These are phyloP conservation scores for Neocucurbitaria cava DNA, from an alignment of 2,329 filamentous ascomycete genomes.

Conservation along the genomic window DNA sequence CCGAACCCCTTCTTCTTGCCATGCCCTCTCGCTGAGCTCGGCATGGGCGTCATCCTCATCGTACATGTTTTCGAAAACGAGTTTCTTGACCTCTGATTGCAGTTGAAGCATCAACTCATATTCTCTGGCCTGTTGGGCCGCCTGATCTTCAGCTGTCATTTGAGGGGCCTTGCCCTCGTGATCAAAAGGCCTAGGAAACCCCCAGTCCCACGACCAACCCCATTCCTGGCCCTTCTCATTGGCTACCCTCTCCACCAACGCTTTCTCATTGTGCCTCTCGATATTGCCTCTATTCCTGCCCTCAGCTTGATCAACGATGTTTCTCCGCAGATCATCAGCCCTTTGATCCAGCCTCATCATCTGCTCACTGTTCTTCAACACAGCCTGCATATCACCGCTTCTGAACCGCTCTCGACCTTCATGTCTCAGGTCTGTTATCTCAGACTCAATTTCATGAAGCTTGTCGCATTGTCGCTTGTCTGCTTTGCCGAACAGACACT, in stretches of 20 bases:
- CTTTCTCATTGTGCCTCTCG: slow-evolving; percentile 11
- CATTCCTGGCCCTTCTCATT: slow-evolving; percentile 43
- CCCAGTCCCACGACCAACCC: slow-evolving; percentile 46
- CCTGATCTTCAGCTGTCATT: slow-evolving; percentile 3
- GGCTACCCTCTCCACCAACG: slow-evolving; percentile 36
- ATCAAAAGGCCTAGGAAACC: slow-evolving; percentile 38
- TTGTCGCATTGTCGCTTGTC: slow-evolving; percentile 35
- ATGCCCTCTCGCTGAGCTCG: slow-evolving; percentile 12
- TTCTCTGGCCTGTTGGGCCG: not conserved
- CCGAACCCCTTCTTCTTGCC: slow-evolving; percentile 3
- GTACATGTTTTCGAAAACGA: slow-evolving; percentile 8
- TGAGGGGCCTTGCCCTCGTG: slow-evolving; percentile 6
- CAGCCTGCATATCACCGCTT: slow-evolving; percentile 34
- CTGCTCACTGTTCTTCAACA: slow-evolving; percentile 43
- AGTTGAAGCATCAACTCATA: slow-evolving; percentile 6
- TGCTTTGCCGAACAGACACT: slow-evolving; percentile 43
- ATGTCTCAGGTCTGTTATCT: slow-evolving; percentile 26
- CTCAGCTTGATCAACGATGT: slow-evolving; percentile 26
- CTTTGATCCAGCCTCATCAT: slow-evolving; percentile 32
- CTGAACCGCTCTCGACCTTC: slow-evolving; percentile 36
- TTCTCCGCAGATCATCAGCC: slow-evolving; percentile 33
- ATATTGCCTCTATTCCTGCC: not conserved
- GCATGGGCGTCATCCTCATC: not conserved
- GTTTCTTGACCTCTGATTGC: slow-evolving; percentile 12
- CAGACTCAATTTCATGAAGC: slow-evolving; percentile 30